Conservation (phyloP, 2,329 filamentous ascomycete genomes). For the Diplodia seriata region DNA sequence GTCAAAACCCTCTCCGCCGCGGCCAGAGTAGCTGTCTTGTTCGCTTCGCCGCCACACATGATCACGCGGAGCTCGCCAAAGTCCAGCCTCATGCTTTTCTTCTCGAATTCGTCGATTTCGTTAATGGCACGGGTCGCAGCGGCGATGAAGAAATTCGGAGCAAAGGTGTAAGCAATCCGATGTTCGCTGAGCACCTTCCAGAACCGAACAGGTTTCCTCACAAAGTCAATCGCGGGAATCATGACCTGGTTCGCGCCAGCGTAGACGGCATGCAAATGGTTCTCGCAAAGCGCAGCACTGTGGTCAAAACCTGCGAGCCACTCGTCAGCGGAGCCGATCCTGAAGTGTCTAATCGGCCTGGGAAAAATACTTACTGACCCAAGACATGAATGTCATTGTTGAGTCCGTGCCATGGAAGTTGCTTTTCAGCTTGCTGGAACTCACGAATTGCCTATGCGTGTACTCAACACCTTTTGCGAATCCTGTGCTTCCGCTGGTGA, state of each 20-base stretch:
- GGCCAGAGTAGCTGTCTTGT: slow-evolving; percentile 46
- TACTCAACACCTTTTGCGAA: slow-evolving; percentile 59
- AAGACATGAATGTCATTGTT: slow-evolving; percentile 32
- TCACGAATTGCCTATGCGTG: slow-evolving; percentile 52
- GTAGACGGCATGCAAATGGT: slow-evolving; percentile 59
- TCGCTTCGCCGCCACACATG: slow-evolving; percentile 58
- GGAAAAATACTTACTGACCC: slow-evolving; percentile 31
- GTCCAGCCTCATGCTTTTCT: slow-evolving; percentile 9
- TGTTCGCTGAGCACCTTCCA: slow-evolving; percentile 51
- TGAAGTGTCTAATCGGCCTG: not conserved
- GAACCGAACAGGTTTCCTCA: slow-evolving; percentile 51
- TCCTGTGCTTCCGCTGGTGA: slow-evolving; percentile 55
- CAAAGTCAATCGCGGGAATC: slow-evolving; percentile 51
- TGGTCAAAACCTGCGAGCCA: slow-evolving; percentile 52
- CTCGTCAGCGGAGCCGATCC: not conserved
- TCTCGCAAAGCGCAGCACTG: slow-evolving; percentile 59
- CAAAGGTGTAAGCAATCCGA: slow-evolving; percentile 55
- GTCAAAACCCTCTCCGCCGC: slow-evolving; percentile 42
- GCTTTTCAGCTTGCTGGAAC: slow-evolving; percentile 23
- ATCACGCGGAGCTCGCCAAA: slow-evolving; percentile 41
- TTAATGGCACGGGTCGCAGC: slow-evolving; percentile 22
- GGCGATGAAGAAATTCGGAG: slow-evolving; percentile 53
- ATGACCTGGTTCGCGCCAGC: slow-evolving; percentile 56
- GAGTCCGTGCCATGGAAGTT: slow-evolving; percentile 8
- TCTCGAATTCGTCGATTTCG: slow-evolving; percentile 15